Base-by-base conservation (phyloP, 2,329 filamentous ascomycete genomes). In the Metarhizium sp. region DNA sequence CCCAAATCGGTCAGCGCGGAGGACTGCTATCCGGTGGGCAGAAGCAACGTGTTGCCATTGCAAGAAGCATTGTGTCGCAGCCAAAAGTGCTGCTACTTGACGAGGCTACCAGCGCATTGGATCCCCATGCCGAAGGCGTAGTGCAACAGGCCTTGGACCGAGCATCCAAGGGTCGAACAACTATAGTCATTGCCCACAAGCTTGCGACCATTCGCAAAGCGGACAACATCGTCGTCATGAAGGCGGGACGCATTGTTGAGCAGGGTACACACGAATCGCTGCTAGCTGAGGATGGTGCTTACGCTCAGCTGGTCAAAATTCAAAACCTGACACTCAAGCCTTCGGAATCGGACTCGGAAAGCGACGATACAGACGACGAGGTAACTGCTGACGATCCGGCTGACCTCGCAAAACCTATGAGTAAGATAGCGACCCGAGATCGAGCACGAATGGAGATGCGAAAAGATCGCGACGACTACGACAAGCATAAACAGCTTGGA, bases 71-170 rank as follows among this genome's bases (percentile, higher is more conserved):
- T 14, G 83, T 96, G 64, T 96, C 96, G 70, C 82, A 95, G 58
- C 92, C 92, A 0, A 90, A 95, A 69, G 95, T 96, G 59, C 76
- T 96, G 34, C 92, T 96, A 56, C 81, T 96, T 1, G 92, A 96
- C 67, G 92, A 96, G 77, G 87, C 92, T 16, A 96, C 92, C 0
- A 94, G 88, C 7, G 92, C 92, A 0, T 79, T 96, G 14, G 92
- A 96, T 66, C 91, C 92, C 18, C 92, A 96, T 70, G 92, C 88
- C 0, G 92, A 96, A 70, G 95, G 90, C 0, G 80, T 95, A 2
- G 92, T 96, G 58, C 96, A 96, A 69, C 83, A 86, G 61, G 92
- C 92, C 2, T 78, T 96, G 2, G 81, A 82, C 6, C 84, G 81
- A 61, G 83, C 82, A 43, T 79, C 96, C 25, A 82, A 95, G 34